A percentile compares a stretch with the other conserved stretches of the same genome.
Evolutionary conservation across 371 early-diverging fungal genomes (phyloP).

Genomic region (Rhizomucor pusillus): DNA sequence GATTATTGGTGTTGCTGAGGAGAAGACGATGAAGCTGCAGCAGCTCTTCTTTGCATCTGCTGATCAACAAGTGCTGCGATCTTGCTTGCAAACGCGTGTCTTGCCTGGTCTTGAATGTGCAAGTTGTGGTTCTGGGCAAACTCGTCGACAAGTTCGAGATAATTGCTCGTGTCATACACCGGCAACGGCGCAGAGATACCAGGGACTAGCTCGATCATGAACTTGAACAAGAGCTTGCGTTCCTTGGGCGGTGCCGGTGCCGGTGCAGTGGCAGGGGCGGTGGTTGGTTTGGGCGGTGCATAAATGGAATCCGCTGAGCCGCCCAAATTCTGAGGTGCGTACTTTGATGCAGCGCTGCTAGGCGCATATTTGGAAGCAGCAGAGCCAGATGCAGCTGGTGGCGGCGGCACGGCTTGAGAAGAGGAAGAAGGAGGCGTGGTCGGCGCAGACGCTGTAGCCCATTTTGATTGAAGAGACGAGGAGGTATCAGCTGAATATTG

Average conservation of each 20-base stretch:
- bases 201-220: constrained; percentile 33
- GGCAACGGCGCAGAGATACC: constrained; percentile 29
- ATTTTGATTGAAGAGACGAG: constrained; percentile 12
- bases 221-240: constrained; percentile 17
- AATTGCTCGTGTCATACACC: constrained; percentile 28
- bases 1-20: too few relatives aligned
- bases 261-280: background rate
- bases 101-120: constrained; percentile 19
- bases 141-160: constrained; percentile 21
- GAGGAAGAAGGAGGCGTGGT: background rate
- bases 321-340: constrained; percentile 1
- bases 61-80: constrained; percentile 15
- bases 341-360: constrained; percentile 7
- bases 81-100: constrained; percentile 22
- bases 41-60: constrained; percentile 3
- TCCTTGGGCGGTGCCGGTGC: constrained; percentile 3
- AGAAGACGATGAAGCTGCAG: too few relatives aligned
- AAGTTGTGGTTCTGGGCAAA: constrained; percentile 30
- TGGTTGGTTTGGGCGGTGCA: background rate
- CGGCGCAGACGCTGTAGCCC: background rate
- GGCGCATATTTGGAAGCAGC: constrained; percentile 8
- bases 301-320: constrained; percentile 8
- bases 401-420: constrained; percentile 2
- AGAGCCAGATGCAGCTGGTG: background rate
- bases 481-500: constrained; percentile 10